phyloP scores from a whole-genome alignment of 177 flowering plant species.

The Telopea speciosissima region DNA sequence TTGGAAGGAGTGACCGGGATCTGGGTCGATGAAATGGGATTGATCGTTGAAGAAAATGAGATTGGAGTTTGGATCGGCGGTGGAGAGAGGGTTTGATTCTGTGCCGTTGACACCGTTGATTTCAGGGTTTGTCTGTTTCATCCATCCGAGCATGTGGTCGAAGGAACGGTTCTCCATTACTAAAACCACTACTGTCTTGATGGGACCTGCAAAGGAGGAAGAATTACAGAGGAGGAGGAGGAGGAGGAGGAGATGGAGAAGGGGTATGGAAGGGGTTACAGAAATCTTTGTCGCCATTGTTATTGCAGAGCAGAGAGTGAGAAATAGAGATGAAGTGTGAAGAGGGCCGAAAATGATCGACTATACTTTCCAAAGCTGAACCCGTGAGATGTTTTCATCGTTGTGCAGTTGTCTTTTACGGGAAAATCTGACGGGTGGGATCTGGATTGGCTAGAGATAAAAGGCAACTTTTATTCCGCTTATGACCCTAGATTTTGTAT shows the following conservation, averaged over 20 bases:
- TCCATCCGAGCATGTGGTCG: constrained; percentile 88
- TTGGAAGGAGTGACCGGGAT: constrained; percentile 87
- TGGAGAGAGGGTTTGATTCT: constrained; percentile 46
- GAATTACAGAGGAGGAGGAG: constrained; percentile 4
- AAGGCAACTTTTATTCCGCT: no score
- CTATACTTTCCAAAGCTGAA: background rate
- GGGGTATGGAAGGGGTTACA: background rate
- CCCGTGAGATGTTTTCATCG: background rate
- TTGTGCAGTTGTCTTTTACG: background rate
- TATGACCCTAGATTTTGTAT: no score
- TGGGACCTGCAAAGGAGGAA: constrained; percentile 23
- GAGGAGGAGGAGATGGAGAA: constrained; percentile 11
- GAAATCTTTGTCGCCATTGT: constrained; percentile 9
- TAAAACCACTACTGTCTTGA: constrained; percentile 58
- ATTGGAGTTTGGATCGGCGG: constrained; percentile 42
- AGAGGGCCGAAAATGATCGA: no score
- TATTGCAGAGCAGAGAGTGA: background rate
- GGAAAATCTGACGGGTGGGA: background rate
- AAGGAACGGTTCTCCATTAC: constrained; percentile 86
- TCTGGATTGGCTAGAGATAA: no score
- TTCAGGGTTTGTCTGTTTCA: constrained; percentile 57
- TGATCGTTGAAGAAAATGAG: constrained; percentile 36
- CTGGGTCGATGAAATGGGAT: constrained; percentile 67
- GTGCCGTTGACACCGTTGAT: constrained; percentile 72
- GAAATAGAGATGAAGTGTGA: background rate